phyloP scores from a whole-genome alignment of 73 alveolate species.

The Paramecium octaurelia region DNA sequence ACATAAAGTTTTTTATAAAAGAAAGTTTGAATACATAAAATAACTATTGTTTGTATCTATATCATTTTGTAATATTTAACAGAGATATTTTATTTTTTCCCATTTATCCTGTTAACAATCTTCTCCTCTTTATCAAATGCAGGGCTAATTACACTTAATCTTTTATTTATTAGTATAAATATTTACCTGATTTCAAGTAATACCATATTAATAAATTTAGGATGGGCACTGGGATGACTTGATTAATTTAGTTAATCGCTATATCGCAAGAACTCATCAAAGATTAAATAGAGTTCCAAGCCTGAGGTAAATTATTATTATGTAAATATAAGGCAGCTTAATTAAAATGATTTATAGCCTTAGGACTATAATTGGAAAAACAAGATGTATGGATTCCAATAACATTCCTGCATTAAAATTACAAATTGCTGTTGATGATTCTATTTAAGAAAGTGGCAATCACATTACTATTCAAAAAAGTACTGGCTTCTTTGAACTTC shows the following conservation, averaged over 20 bases:
- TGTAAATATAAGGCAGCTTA: not conserved
- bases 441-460: not conserved
- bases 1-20: not conserved
- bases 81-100: constrained; percentile 44
- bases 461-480: not conserved
- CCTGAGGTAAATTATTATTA: not conserved
- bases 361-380: not conserved
- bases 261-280: not conserved
- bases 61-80: constrained; percentile 46
- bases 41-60: not conserved
- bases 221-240: not conserved
- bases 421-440: not conserved
- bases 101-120: constrained; percentile 18
- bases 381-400: not conserved
- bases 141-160: not conserved
- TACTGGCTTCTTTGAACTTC: not conserved
- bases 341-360: not conserved
- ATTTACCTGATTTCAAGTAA: constrained; percentile 9
- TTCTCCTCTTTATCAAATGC: constrained; percentile 13
- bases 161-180: not conserved
- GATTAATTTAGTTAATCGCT: not conserved
- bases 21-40: not conserved
- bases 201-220: constrained; percentile 37
- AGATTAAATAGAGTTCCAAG: not conserved
- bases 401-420: not conserved